Evolutionary conservation across 1,284 basidiomycete genomes (phyloP).

Genomic region (Sanghuangporus baumii): DNA sequence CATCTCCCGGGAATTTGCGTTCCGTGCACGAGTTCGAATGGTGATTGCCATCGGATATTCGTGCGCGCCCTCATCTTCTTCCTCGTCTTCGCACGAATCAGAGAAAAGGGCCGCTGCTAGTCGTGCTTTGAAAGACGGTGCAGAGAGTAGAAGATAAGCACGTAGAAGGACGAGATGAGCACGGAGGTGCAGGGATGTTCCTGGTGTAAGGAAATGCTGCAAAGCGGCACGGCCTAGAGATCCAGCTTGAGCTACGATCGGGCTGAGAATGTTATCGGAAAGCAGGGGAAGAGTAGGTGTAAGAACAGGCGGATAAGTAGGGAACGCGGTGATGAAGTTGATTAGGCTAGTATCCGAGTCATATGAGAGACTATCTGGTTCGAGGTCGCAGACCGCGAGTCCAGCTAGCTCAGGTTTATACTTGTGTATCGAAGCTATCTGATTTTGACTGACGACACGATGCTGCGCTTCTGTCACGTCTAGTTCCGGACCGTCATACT

Average conservation of each 20-base stretch:
- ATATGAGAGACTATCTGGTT: slow-evolving; percentile 44
- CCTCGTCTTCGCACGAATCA: slow-evolving; percentile 47
- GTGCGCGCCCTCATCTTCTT: slow-evolving; percentile 19
- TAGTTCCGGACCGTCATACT: background rate
- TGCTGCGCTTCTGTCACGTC: background rate
- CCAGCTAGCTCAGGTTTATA: slow-evolving; percentile 14
- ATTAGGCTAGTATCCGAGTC: slow-evolving; percentile 30
- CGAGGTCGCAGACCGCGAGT: slow-evolving; percentile 59
- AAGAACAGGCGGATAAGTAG: slow-evolving; percentile 49
- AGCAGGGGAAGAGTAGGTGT: slow-evolving; percentile 59
- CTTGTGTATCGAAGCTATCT: background rate
- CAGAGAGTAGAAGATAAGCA: slow-evolving; percentile 63
- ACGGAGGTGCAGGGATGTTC: slow-evolving; percentile 49
- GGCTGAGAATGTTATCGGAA: slow-evolving; percentile 49
- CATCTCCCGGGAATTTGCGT: slow-evolving; percentile 10
- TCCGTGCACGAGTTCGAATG: slow-evolving; percentile 8
- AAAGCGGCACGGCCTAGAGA: slow-evolving; percentile 58
- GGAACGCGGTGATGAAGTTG: slow-evolving; percentile 51
- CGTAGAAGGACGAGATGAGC: slow-evolving; percentile 62
- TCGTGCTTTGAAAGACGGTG: slow-evolving; percentile 58
- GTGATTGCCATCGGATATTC: slow-evolving; percentile 11
- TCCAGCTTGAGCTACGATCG: slow-evolving; percentile 50
- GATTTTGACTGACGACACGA: background rate
- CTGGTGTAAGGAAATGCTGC: slow-evolving; percentile 48
- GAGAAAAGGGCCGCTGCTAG: slow-evolving; percentile 65